Conservation (phyloP, 2,329 filamentous ascomycete genomes). For the Fusarium bactridioides region DNA sequence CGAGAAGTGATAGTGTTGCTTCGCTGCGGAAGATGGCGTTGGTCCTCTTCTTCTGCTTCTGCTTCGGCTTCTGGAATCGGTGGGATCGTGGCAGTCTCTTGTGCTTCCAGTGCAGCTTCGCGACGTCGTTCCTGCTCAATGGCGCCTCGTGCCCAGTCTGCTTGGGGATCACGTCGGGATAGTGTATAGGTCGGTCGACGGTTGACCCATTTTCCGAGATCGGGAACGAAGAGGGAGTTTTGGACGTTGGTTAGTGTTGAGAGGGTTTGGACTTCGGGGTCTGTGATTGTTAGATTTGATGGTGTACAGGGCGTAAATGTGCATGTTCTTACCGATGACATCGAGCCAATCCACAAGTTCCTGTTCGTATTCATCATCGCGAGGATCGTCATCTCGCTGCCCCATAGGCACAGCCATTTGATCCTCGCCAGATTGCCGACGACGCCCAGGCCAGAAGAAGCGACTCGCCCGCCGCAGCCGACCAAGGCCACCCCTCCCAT, state of each 20-base stretch:
- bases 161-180: slow-evolving; percentile 54
- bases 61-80: slow-evolving; percentile 4
- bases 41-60: neutral
- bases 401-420: neutral
- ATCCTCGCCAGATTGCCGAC: slow-evolving; percentile 4
- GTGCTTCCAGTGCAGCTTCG: slow-evolving; percentile 11
- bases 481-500: neutral
- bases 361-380: slow-evolving; percentile 49
- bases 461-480: slow-evolving; percentile 37
- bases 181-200: slow-evolving; percentile 81
- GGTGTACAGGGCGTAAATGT: neutral
- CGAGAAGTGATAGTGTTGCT: slow-evolving; percentile 70
- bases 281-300: slow-evolving; percentile 51
- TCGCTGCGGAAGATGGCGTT: slow-evolving; percentile 46
- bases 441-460: slow-evolving; percentile 40
- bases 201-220: slow-evolving; percentile 79
- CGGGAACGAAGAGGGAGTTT: slow-evolving; percentile 86
- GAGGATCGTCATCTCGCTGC: slow-evolving; percentile 5
- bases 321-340: slow-evolving; percentile 46
- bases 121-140: slow-evolving; percentile 29
- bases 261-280: slow-evolving; percentile 83
- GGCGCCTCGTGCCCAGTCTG: slow-evolving; percentile 35
- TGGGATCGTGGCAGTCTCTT: neutral
- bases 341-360: slow-evolving; percentile 52
- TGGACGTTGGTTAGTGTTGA: slow-evolving; percentile 89